These are phyloP conservation scores for Alternaria gaisen DNA, from an alignment of 2,329 filamentous ascomycete genomes.

Conservation along the genomic window DNA sequence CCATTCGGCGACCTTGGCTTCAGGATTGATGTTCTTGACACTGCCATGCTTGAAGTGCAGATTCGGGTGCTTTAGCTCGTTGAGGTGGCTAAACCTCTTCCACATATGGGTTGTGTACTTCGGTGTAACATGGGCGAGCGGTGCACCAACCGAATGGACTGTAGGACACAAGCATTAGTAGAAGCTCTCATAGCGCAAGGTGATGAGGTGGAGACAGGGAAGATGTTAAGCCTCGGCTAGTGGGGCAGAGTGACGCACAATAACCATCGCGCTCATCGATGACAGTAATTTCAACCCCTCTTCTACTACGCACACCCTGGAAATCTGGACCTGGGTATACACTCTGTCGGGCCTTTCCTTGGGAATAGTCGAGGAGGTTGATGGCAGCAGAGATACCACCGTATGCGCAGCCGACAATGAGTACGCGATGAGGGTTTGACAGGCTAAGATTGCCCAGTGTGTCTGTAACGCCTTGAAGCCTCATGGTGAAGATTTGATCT, in stretches of 20 bases:
- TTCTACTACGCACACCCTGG: constrained; percentile 51
- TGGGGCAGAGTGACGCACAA: constrained; percentile 62
- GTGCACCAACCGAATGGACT: constrained; percentile 81
- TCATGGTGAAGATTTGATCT: constrained; percentile 39
- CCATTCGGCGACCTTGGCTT: constrained; percentile 65
- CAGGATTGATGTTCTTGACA: constrained; percentile 67
- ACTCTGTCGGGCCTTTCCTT: constrained; percentile 63
- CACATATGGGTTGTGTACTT: constrained; percentile 73
- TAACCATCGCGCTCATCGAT: constrained; percentile 85
- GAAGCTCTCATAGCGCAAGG: constrained; percentile 11
- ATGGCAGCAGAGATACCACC: constrained; percentile 72
- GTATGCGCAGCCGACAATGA: constrained; percentile 77
- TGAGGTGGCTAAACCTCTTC: constrained; percentile 73
- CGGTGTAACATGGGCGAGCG: constrained; percentile 72
- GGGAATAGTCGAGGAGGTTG: constrained; percentile 72
- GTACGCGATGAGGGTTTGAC: constrained; percentile 54
- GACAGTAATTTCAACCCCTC: constrained; percentile 74
- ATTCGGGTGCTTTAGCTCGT: constrained; percentile 69
- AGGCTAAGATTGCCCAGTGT: constrained; percentile 39
- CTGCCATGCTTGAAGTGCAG: constrained; percentile 73
- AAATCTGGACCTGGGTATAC: constrained; percentile 48
- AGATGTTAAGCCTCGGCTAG: constrained; percentile 27
- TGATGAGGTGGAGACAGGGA: constrained; percentile 16
- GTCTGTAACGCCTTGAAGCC: constrained; percentile 37
- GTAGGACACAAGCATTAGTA: constrained; percentile 30